Percentiles rank a stretch among this genome's conserved stretches.
Evolutionary conservation across 176 grass and related monocot species (phyloP).

Genomic region (Zizania latifolia): DNA sequence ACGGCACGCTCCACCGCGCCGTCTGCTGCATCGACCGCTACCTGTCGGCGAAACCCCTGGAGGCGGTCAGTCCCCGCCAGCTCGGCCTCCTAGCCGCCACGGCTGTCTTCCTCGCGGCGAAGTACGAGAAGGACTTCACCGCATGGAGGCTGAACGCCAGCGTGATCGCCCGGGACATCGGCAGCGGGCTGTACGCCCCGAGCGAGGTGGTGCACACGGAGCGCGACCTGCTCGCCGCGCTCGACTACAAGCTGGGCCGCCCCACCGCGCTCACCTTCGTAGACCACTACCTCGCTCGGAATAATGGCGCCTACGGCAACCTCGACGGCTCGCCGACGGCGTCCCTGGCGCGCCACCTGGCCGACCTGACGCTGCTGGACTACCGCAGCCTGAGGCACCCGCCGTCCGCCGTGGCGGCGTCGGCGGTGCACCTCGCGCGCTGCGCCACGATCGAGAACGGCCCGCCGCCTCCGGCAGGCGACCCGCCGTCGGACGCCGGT

Average conservation of each 20-base stretch:
- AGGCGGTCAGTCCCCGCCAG: too few species aligned
- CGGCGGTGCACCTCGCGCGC: not conserved
- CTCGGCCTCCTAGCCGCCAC: not conserved
- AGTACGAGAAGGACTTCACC: not conserved
- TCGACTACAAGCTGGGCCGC: not conserved
- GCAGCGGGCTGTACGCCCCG: not conserved
- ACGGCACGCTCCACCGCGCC: not conserved
- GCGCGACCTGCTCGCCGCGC: not conserved
- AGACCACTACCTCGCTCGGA: not conserved
- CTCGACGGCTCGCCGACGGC: too few species aligned
- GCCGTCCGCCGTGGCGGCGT: not conserved
- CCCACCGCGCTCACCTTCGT: not conserved
- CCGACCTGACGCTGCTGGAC: not conserved
- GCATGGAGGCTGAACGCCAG: not conserved
- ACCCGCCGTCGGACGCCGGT: not conserved
- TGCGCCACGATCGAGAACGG: not conserved
- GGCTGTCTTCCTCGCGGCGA: not conserved
- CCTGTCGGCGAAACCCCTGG: not conserved
- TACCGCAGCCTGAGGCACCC: not conserved
- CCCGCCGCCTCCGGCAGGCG: too few species aligned
- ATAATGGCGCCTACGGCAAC: too few species aligned
- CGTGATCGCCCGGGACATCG: not conserved
- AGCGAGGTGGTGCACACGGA: not conserved
- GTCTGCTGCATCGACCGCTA: not conserved
- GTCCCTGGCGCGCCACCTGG: not conserved